Conservation (phyloP, 805 yeast species). For the Suhomyces faveliae region DNA sequence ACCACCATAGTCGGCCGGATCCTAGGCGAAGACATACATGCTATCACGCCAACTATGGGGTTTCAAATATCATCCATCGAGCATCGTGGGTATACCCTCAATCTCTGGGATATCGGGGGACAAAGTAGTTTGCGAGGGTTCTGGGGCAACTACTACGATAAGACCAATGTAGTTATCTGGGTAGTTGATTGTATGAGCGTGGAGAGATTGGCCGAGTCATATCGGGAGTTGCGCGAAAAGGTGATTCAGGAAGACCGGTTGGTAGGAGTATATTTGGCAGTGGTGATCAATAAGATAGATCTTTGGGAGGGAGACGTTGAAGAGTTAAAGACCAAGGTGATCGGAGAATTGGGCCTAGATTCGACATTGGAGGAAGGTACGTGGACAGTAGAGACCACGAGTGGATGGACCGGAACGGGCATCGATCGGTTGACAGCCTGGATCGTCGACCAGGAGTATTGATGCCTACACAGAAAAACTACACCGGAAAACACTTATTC, state of each 20-base stretch:
- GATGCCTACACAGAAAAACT: too few species aligned
- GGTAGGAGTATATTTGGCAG: conserved; percentile 64
- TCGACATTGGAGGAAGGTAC: conserved; percentile 20
- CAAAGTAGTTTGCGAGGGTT: conserved; percentile 40
- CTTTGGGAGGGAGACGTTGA: conserved; percentile 27
- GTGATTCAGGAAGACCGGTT: conserved; percentile 66
- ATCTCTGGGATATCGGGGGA: conserved; percentile 88
- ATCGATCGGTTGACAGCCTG: conserved; percentile 25
- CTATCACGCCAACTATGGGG: conserved; percentile 88
- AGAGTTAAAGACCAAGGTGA: conserved; percentile 8
- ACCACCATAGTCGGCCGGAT: conserved; percentile 73
- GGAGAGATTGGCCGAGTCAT: conserved; percentile 64
- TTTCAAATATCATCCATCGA: conserved; percentile 69
- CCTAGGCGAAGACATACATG: conserved; percentile 47
- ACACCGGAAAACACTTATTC: too few species aligned
- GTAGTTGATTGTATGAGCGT: conserved; percentile 70
- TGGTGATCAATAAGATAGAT: conserved; percentile 77
- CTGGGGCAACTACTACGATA: conserved; percentile 86
- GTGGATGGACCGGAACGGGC: conserved; percentile 38
- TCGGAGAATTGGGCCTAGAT: conserved; percentile 18
- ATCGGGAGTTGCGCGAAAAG: conserved; percentile 57
- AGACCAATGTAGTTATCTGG: conserved; percentile 75
- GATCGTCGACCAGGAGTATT: conserved; percentile 18
- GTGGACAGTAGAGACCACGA: conserved; percentile 29
- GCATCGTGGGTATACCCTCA: conserved; percentile 45